These are phyloP conservation scores for Rhizophora apiculata DNA, from an alignment of 345 rosid species.

Conservation along the genomic window DNA sequence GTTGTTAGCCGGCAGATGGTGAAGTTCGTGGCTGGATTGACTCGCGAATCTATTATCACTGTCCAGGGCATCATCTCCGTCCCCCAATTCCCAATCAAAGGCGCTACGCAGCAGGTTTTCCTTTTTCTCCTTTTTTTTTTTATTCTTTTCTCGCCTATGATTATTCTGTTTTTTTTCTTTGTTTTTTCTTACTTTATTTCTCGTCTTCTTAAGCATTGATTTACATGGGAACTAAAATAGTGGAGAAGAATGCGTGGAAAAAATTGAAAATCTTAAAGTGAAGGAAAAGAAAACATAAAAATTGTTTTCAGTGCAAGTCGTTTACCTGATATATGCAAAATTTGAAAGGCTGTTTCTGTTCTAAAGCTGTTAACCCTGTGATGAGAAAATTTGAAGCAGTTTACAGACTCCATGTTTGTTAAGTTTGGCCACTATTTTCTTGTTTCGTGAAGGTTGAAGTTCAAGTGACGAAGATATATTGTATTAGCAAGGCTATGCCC, in stretches of 20 bases:
- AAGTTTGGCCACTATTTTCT: background rate
- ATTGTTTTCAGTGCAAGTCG: too few species aligned
- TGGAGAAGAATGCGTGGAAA: too few species aligned
- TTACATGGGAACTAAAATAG: too few species aligned
- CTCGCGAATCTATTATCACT: constrained; percentile 66
- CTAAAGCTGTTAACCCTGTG: too few species aligned
- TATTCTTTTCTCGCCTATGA: background rate
- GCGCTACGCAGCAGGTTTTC: constrained; percentile 19
- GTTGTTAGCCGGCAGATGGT: constrained; percentile 62
- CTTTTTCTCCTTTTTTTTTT: background rate
- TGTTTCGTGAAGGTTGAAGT: constrained; percentile 53
- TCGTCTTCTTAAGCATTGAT: too few species aligned
- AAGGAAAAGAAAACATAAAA: too few species aligned
- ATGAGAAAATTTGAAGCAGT: too few species aligned
- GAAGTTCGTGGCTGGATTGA: constrained; percentile 47
- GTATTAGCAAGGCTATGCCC: constrained; percentile 53
- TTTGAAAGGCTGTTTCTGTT: too few species aligned
- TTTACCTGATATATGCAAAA: too few species aligned
- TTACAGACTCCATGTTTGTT: background rate
- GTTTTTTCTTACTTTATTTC: background rate
- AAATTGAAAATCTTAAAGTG: too few species aligned
- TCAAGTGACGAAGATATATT: constrained; percentile 58
- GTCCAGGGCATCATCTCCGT: constrained; percentile 15
- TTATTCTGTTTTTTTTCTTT: background rate
- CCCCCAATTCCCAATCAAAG: constrained; percentile 38